phyloP scores from a whole-genome alignment of 2,329 filamentous ascomycete species.

The Diplodia corticola region DNA sequence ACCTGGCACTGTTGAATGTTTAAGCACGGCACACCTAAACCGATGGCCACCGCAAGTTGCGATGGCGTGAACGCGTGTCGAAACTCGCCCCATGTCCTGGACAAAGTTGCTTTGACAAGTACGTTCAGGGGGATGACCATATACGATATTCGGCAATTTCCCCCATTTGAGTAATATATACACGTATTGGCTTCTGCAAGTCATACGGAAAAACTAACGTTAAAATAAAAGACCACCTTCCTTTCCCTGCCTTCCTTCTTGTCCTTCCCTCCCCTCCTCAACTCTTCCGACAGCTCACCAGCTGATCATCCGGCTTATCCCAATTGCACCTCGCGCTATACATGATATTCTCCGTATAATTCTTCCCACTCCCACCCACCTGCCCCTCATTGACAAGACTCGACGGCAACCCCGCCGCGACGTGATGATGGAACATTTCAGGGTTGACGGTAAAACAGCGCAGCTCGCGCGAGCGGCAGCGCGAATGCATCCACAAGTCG shows the following conservation, averaged over 20 bases:
- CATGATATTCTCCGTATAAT: slow-evolving; percentile 24
- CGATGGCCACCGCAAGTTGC: no score
- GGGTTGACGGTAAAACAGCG: slow-evolving; percentile 25
- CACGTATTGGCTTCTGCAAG: no score
- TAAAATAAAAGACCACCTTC: no score
- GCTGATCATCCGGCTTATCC: neutral
- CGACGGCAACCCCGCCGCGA: slow-evolving; percentile 14
- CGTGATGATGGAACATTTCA: slow-evolving; percentile 26
- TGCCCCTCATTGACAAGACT: slow-evolving; percentile 23
- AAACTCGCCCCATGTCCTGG: no score
- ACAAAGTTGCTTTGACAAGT: no score
- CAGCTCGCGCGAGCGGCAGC: slow-evolving; percentile 22
- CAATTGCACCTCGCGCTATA: slow-evolving; percentile 25
- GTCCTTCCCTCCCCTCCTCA: neutral
- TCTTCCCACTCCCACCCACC: neutral
- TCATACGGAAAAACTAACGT: no score
- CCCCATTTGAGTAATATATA: no score
- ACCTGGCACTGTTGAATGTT: no score
- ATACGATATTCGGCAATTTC: no score
- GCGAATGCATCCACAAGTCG: slow-evolving; percentile 25
- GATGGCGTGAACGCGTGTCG: no score
- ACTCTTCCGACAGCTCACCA: slow-evolving; percentile 13
- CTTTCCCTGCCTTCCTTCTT: neutral
- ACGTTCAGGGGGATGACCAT: no score
- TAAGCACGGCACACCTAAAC: no score